A percentile compares a stretch with the other conserved stretches of the same genome.
phyloP scores from a whole-genome alignment of 768 basidiomycete genomes.

The Mycena floridula region DNA sequence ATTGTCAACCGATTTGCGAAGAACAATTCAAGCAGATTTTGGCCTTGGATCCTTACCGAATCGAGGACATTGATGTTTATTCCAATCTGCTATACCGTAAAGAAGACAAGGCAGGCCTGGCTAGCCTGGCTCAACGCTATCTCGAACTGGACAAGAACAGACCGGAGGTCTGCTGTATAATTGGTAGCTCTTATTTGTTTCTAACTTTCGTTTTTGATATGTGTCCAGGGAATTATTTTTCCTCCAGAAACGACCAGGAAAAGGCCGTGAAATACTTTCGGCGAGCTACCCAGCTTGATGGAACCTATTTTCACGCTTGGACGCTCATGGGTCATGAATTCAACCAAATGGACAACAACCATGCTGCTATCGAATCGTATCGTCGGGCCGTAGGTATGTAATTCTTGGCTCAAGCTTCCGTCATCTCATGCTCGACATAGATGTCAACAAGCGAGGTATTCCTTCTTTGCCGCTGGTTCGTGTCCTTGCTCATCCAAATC shows the following conservation, averaged over 20 bases:
- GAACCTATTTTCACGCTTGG: conserved; percentile 74
- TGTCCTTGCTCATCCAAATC: too few relatives aligned
- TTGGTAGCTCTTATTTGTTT: conserved; percentile 38
- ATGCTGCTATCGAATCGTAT: conserved; percentile 80
- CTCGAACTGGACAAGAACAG: conserved; percentile 64
- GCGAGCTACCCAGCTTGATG: conserved; percentile 69
- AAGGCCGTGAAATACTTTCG: conserved; percentile 77
- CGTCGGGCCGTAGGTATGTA: conserved; percentile 68
- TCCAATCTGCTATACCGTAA: conserved; percentile 79
- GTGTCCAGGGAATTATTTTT: conserved; percentile 68
- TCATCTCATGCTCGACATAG: conserved; percentile 25
- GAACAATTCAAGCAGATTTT: conserved; percentile 20
- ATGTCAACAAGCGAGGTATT: conserved; percentile 71
- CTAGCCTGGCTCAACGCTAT: conserved; percentile 67
- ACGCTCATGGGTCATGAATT: conserved; percentile 83
- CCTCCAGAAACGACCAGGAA: conserved; percentile 67
- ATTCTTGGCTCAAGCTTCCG: not conserved
- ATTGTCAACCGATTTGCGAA: too few relatives aligned
- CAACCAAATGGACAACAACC: conserved; percentile 77
- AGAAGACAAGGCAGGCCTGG: conserved; percentile 62
- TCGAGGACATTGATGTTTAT: conserved; percentile 76
- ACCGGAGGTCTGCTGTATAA: conserved; percentile 73
- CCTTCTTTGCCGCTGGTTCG: too few relatives aligned
- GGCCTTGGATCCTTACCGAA: conserved; percentile 55
- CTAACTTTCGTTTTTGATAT: not conserved